Base-by-base conservation (phyloP, 1,284 basidiomycete species). In the Bjerkandera adusta region DNA sequence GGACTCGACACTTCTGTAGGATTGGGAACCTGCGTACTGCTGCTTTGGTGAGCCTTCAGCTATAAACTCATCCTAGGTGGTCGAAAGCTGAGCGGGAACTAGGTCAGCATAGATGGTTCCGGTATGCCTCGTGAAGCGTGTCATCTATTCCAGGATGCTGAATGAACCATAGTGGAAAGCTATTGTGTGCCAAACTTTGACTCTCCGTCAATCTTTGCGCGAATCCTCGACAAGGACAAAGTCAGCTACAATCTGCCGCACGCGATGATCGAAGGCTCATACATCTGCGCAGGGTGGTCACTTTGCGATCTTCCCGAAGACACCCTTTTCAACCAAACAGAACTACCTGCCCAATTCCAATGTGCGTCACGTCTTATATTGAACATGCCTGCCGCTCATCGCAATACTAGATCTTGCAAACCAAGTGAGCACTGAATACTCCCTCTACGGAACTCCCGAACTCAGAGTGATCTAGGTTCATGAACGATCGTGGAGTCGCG, bases 121-220 rank as follows among this genome's bases (percentile, higher is more conserved):
- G 76, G 86, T 89, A 56, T 65, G 81, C 64, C 8, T 36, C 35
- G 16, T n/a, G n/a, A n/a, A n/a, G n/a, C n/a, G n/a, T n/a, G n/a
- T n/a, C n/a, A n/a, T 30, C 29, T 36, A 44, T 45, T 16, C 32
- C 34, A 25, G 4, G 18, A n/a, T 22, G 27, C 5, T 34, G n/a
- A n/a, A n/a, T n/a, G n/a, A n/a, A n/a, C n/a, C n/a, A n/a, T 52
- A 88, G 85, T 92, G 55, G 88, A 95, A 61, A 89, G 87, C 55
- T 92, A 94, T 65, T 96, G 92, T 58, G 76, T 94, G 10, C 93
- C 93, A 1, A 78, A 94, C 72, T 97, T 97, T 62, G 93, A 97
- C 66, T 94, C 90, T 3, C 92, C 92, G 6, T 88, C 85, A 11
- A 75, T 97, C 29, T 97, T 96, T 56, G 92, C 92, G 5, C 79